phyloP scores from a whole-genome alignment of 768 basidiomycete species.

The Cyclocybe cylindracea region DNA sequence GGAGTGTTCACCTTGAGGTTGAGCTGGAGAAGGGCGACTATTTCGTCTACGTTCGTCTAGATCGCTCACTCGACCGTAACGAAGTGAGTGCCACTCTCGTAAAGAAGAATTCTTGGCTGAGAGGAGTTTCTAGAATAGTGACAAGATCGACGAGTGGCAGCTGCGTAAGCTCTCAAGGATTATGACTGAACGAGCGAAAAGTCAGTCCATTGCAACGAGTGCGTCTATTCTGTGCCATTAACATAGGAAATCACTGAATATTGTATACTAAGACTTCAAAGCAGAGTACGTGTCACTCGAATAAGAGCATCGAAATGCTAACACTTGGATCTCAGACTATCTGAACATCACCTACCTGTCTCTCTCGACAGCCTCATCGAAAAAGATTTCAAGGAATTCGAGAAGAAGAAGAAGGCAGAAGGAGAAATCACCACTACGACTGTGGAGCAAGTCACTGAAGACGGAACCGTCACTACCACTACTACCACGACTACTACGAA shows the following conservation, averaged over 20 bases:
- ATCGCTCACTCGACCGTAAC: constrained; percentile 24
- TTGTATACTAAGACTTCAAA: constrained; percentile 27
- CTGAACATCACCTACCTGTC: constrained; percentile 21
- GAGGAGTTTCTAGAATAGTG: constrained; percentile 13
- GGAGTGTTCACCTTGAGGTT: constrained; percentile 44
- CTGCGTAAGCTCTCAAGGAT: constrained; percentile 41
- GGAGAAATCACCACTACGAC: constrained; percentile 20
- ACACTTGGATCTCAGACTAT: constrained; percentile 11
- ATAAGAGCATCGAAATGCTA: background rate
- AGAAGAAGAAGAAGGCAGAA: constrained; percentile 30
- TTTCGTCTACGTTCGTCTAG: constrained; percentile 43
- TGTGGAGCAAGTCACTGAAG: constrained; percentile 19
- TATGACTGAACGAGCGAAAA: constrained; percentile 44
- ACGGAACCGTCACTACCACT: constrained; percentile 27
- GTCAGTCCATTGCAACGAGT: constrained; percentile 50
- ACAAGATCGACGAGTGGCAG: constrained; percentile 31
- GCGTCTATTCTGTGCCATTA: constrained; percentile 13
- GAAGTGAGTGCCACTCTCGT: constrained; percentile 14
- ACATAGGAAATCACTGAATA: background rate
- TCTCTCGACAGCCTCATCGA: constrained; percentile 35
- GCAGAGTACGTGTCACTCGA: constrained; percentile 27
- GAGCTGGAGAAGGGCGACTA: constrained; percentile 44
- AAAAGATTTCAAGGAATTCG: constrained; percentile 34
- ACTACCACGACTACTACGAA: constrained; percentile 31
- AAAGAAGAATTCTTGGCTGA: background rate